Percentiles rank a stretch among this genome's conserved stretches.
Evolutionary conservation across 2,329 filamentous ascomycete species (phyloP).

Genomic region (Alternaria triticina): DNA sequence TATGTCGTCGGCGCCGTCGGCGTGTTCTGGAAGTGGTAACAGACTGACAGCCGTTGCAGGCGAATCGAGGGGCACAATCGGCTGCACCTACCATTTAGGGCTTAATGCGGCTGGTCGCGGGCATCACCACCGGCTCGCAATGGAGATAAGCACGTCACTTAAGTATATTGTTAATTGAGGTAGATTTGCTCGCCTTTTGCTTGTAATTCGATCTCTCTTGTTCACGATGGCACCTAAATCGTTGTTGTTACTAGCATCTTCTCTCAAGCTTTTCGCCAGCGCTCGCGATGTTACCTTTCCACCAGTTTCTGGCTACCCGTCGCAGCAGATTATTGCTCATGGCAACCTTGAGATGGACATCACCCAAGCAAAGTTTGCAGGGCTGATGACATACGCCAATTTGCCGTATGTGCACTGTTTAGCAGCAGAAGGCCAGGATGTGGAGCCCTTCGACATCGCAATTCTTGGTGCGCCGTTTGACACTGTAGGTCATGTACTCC

Average conservation of each 20-base stretch:
- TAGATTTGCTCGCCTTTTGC: background rate
- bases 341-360: slow-evolving; percentile 32
- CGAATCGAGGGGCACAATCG: slow-evolving; percentile 13
- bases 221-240: slow-evolving; percentile 2
- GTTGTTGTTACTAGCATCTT: background rate
- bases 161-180: background rate
- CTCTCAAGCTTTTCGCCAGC: background rate
- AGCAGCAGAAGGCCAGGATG: slow-evolving; percentile 38
- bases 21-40: slow-evolving; percentile 3
- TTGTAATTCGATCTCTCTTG: background rate
- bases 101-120: slow-evolving; percentile 4
- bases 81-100: slow-evolving; percentile 16
- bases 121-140: background rate
- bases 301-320: slow-evolving; percentile 42
- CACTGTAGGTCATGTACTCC: slow-evolving; percentile 46
- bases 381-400: slow-evolving; percentile 57
- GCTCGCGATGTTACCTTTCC: slow-evolving; percentile 55
- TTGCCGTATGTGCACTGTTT: slow-evolving; percentile 58
- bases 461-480: slow-evolving; percentile 59
- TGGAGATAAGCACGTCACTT: slow-evolving; percentile 2
- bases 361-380: slow-evolving; percentile 46
- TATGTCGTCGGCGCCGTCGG: background rate
- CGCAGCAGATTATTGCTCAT: slow-evolving; percentile 40
- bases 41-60: slow-evolving; percentile 11
- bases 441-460: slow-evolving; percentile 57